A percentile compares a stretch with the other conserved stretches of the same genome.
phyloP scores from a whole-genome alignment of 2,329 filamentous ascomycete genomes.

The Dactylellina sp. region DNA sequence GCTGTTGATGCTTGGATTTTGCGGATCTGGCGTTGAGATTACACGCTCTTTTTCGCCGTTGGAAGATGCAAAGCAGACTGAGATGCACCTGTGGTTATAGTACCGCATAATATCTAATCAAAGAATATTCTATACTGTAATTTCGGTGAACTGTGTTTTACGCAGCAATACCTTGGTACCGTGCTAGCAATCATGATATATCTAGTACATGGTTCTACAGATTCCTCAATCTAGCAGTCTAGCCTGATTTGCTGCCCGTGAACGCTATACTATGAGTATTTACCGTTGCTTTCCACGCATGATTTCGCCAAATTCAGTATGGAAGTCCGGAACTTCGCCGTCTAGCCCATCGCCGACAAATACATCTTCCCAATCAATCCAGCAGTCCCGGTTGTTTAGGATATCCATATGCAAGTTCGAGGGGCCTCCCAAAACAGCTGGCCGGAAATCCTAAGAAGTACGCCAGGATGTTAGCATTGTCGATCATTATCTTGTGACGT shows the following conservation, averaged over 20 bases:
- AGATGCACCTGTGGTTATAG: conserved; percentile 21
- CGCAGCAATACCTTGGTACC: too few species aligned
- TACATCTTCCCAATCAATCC: conserved; percentile 92
- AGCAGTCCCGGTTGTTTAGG: conserved; percentile 79
- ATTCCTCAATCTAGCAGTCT: too few species aligned
- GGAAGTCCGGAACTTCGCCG: conserved; percentile 77
- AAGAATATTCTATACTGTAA: conserved; percentile 8
- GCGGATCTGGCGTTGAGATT: conserved; percentile 43
- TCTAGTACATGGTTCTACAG: too few species aligned
- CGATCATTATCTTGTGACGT: not conserved
- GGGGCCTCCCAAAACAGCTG: conserved; percentile 66
- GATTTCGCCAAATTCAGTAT: conserved; percentile 88
- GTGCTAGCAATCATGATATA: too few species aligned
- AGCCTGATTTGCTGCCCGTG: not conserved
- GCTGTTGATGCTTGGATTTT: conserved; percentile 37
- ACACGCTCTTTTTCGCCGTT: conserved; percentile 27
- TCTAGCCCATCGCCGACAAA: conserved; percentile 81
- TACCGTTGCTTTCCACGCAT: conserved; percentile 80
- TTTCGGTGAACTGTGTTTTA: not conserved
- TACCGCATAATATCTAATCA: conserved; percentile 49
- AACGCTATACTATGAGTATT: conserved; percentile 7
- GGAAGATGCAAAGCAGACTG: conserved; percentile 35
- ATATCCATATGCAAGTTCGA: conserved; percentile 89
- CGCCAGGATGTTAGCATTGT: conserved; percentile 67
- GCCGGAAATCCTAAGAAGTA: conserved; percentile 76